Evolutionary conservation across 306 rosid species (phyloP), one percentile per base, ranked within the genome.

Genomic region (Cucumis hystrix): DNA sequence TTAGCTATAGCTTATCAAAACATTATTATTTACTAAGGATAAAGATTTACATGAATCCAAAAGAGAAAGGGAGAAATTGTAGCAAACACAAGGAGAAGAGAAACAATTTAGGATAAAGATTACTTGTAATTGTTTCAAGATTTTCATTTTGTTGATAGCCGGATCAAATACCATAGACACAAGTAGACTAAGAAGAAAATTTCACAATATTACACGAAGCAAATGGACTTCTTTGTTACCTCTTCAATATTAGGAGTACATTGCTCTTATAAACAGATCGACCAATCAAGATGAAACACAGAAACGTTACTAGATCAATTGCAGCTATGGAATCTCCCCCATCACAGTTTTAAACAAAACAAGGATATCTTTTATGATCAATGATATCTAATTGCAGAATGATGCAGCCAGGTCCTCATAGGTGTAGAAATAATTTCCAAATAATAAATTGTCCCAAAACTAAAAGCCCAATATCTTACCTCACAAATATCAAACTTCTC

Each of bases 1-100:
- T 77, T 74, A 80, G 75, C 74, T 25, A 25, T 54, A 64, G 51
- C 37, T 78, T 80, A 79, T 56, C 85, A 41, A 41, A 37, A 41
- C 74, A 40, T 65, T 43, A n/a, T n/a, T n/a, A 20, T 66, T 66
- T 39, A n/a, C 43, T 4, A 66, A 39, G 52, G 41, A 47, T 2
- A 70, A 70, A 16, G 60, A 17, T 16, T 51, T n/a, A 6, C 17
- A 43, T 43, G 15, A 25, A 45, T 70, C 58, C 33, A 45, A 21
- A 47, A 70, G 47, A 23, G 56, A 18, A 43, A 11, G 55, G 52
- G 17, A 3, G n/a, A 23, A 20, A 39, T 1, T 12, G 51, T 67
- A 69, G 16, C 15, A 21, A 40, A 17, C 4, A 8, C 23, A 21
- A 20, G 75, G 37, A 43, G 14, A 47, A 70, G 21, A 21, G 10